A percentile compares a stretch with the other conserved stretches of the same genome.
These are phyloP conservation scores for Colletotrichum nymphaeae DNA, from an alignment of 2,329 filamentous ascomycete species.

Conservation along the genomic window DNA sequence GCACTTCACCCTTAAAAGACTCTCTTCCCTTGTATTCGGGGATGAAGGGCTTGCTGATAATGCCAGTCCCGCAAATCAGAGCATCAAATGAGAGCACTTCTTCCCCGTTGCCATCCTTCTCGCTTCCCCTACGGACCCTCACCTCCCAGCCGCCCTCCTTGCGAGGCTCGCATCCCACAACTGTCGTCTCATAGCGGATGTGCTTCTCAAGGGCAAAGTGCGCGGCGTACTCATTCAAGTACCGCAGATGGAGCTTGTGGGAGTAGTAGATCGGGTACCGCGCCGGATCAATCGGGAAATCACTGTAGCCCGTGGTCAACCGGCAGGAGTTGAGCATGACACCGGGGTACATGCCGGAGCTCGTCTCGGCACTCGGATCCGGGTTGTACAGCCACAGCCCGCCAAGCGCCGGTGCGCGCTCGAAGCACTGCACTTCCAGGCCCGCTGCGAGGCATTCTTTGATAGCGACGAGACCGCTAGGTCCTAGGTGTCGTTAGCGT, in stretches of 20 bases:
- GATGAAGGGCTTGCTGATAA: slow-evolving; percentile 44
- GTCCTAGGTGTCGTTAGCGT: slow-evolving; percentile 38
- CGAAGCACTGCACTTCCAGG: slow-evolving; percentile 48
- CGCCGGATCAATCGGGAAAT: slow-evolving; percentile 52
- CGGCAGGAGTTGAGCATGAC: slow-evolving; percentile 51
- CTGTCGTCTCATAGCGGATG: slow-evolving; percentile 46
- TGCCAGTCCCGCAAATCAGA: slow-evolving; percentile 49
- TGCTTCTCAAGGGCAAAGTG: slow-evolving; percentile 48
- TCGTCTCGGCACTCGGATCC: slow-evolving; percentile 40
- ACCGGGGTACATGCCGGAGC: slow-evolving; percentile 49
- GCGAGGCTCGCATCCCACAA: slow-evolving; percentile 43
- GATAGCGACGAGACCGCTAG: slow-evolving; percentile 48
- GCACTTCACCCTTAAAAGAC: slow-evolving; percentile 46
- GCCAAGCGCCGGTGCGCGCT: slow-evolving; percentile 47
- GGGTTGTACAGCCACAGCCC: slow-evolving; percentile 52
- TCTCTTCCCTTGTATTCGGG: slow-evolving; percentile 46
- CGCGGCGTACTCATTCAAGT: slow-evolving; percentile 50
- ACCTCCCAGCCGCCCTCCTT: slow-evolving; percentile 46
- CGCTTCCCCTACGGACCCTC: slow-evolving; percentile 36
- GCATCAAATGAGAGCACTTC: slow-evolving; percentile 46
- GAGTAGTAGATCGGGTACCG: slow-evolving; percentile 50
- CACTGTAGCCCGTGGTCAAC: slow-evolving; percentile 50
- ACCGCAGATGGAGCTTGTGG: slow-evolving; percentile 47
- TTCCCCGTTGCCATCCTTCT: background rate
- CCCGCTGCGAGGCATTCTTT: slow-evolving; percentile 52